Base-by-base conservation (phyloP, 2,329 filamentous ascomycete genomes). In the Nemania sp. region DNA sequence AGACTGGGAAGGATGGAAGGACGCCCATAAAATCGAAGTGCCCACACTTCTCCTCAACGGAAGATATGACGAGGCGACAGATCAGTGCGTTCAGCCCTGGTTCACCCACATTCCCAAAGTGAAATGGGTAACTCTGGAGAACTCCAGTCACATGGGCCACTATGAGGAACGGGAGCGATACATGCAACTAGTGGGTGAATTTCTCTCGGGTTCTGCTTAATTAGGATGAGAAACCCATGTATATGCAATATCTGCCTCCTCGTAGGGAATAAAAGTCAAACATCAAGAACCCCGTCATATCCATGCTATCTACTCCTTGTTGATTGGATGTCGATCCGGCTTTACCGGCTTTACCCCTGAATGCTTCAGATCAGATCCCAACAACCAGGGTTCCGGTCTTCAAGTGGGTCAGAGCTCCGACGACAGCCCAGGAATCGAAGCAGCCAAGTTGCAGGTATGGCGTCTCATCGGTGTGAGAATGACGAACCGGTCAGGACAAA, bases 41-140 rank as follows among this genome's bases (percentile, higher is more conserved):
- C 47, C 67, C 5, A 69, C 60, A 15, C 49, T 71, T 8, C 45
- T 67, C 18, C 24, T 70, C 0, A 68, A 70, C 24, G 64, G 68
- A 15, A 65, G 47, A 62, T 73, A 74, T n/a, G 75, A 77, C 35
- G 76, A 77, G 38, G 74, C 72, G 1, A 75, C 72, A 41, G 72
- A 92, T 47, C 24, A 45, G 47, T 59, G 62, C 24, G 8, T 64
- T 5, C 24, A 47, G 41, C 91, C 0, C 22, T 64, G 55, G 62
- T 64, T 64, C 27, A 35, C 15, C 13, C 26, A 45, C 24, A 59
- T 64, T 11, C 55, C 60, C 3, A 64, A 51, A n/a, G 47, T 64
- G 15, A 64, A 38, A 59, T 59, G 55, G 55, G 55, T 49, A 4
- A 64, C 62, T 3, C 49, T 60, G 5, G 55, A 65, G 10, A 47